phyloP scores from a whole-genome alignment of 1,139 yeast species.

The Hyphopichia buzzinii region DNA sequence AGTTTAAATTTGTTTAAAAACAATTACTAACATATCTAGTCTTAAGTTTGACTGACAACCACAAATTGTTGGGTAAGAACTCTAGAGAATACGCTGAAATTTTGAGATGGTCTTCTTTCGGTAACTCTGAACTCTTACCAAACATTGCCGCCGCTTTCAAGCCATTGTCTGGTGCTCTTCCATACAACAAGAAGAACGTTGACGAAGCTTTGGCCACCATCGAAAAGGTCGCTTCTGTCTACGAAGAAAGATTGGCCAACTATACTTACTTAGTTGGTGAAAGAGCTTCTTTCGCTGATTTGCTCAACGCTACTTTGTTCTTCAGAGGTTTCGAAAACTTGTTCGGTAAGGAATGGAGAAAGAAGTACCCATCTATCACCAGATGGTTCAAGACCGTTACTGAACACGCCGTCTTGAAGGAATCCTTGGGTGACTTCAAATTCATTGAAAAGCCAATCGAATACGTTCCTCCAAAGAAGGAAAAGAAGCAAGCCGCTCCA shows the following conservation, averaged over 20 bases:
- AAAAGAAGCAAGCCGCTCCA: conserved; percentile 47
- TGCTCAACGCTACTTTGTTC: conserved; percentile 48
- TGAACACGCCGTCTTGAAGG: conserved; percentile 53
- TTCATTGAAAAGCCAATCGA: conserved; percentile 67
- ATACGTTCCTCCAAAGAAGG: conserved; percentile 78
- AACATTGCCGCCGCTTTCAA: conserved; percentile 32
- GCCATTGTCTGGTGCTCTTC: conserved; percentile 35
- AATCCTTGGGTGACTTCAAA: conserved; percentile 42
- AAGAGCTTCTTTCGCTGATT: conserved; percentile 82
- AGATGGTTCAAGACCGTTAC: conserved; percentile 86
- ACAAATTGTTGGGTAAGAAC: conserved; percentile 59
- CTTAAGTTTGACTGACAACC: conserved; percentile 26
- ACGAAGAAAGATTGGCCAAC: conserved; percentile 66
- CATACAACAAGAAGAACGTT: conserved; percentile 78
- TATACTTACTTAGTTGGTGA: conserved; percentile 92
- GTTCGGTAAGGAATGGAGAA: conserved; percentile 78
- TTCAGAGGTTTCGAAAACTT: conserved; percentile 65
- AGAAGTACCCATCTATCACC: conserved; percentile 65
- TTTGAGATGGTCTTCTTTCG: conserved; percentile 79
- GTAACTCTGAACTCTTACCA: conserved; percentile 66
- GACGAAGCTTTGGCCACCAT: conserved; percentile 51
- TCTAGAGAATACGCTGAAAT: conserved; percentile 68
- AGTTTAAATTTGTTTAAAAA: conserved; percentile 14
- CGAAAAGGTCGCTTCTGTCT: conserved; percentile 40
- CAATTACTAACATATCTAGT: conserved; percentile 20